Conservation (phyloP, 768 basidiomycete species). For the Amanita muscaria region DNA sequence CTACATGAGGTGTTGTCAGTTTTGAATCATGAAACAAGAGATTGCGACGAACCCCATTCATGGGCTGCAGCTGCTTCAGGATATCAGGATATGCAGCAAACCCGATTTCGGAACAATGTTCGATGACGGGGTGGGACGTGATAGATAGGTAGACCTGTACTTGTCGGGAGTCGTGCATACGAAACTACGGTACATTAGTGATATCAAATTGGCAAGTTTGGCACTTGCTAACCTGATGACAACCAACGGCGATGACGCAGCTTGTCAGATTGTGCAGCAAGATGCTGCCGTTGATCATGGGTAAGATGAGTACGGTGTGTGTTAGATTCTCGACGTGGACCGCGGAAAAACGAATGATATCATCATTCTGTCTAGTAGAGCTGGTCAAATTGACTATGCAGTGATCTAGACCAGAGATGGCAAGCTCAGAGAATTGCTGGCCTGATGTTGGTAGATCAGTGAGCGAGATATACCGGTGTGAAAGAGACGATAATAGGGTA, state of each 20-base stretch:
- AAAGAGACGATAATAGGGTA: conserved; percentile 35
- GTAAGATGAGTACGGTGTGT: conserved; percentile 58
- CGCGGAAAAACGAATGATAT: conserved; percentile 34
- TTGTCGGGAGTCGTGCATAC: conserved; percentile 69
- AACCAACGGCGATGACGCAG: conserved; percentile 62
- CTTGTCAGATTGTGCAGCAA: conserved; percentile 54
- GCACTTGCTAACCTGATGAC: conserved; percentile 60
- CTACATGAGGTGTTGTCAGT: conserved; percentile 12
- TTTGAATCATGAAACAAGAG: not conserved
- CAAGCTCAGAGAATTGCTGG: conserved; percentile 38
- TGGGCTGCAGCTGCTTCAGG: conserved; percentile 12
- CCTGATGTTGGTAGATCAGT: conserved; percentile 29
- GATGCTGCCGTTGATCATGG: conserved; percentile 59
- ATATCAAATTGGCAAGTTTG: not conserved
- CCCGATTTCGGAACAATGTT: conserved; percentile 53
- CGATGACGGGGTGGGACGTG: conserved; percentile 71
- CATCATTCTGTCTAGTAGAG: conserved; percentile 13
- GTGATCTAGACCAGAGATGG: conserved; percentile 53
- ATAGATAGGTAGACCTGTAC: conserved; percentile 63
- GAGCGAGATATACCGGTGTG: conserved; percentile 36
- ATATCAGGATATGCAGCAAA: conserved; percentile 55
- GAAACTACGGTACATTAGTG: conserved; percentile 44
- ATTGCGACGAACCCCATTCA: not conserved
- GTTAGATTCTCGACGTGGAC: conserved; percentile 56
- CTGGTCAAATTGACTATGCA: conserved; percentile 61